Percentiles rank a stretch among this genome's conserved stretches.
Conservation (phyloP, 1,284 basidiomycete genomes). For the Leccinum subrobustum region DNA sequence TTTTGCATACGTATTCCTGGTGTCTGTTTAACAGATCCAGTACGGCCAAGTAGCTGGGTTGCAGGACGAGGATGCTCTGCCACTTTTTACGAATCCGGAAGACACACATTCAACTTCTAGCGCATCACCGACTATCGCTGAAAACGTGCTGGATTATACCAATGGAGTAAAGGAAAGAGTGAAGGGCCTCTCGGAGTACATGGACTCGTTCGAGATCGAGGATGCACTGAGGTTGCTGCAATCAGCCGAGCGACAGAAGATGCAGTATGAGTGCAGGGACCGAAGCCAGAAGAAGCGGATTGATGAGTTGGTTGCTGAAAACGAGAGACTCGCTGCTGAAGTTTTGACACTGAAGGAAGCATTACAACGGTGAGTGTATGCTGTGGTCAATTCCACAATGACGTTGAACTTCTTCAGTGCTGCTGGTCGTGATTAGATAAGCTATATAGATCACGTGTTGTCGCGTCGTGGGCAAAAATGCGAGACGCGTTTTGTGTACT, state of each 20-base stretch:
- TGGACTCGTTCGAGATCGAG: conserved; percentile 28
- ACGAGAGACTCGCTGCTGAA: conserved; percentile 16
- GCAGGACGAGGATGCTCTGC: conserved; percentile 14
- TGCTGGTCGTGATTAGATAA: conserved; percentile 26
- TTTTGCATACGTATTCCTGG: neutral
- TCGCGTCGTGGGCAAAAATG: conserved; percentile 28
- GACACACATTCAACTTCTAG: conserved; percentile 13
- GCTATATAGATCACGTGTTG: conserved; percentile 26
- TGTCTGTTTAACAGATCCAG: neutral
- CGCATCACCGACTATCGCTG: conserved; percentile 27
- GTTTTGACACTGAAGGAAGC: conserved; percentile 16
- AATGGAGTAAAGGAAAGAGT: conserved; percentile 26
- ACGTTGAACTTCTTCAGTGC: neutral
- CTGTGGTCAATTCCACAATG: neutral
- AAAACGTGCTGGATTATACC: conserved; percentile 28
- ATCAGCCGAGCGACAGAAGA: conserved; percentile 24
- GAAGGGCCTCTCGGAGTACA: conserved; percentile 27
- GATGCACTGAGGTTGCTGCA: conserved; percentile 19
- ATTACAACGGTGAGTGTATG: conserved; percentile 16
- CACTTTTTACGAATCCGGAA: conserved; percentile 21
- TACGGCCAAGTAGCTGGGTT: neutral
- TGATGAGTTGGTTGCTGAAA: conserved; percentile 24
- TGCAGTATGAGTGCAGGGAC: conserved; percentile 26
- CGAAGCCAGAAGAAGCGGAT: conserved; percentile 25
- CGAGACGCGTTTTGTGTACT: conserved; percentile 9